A percentile compares a stretch with the other conserved stretches of the same genome.
Conservation (phyloP, 306 rosid species). For the Prunus dulcis region DNA sequence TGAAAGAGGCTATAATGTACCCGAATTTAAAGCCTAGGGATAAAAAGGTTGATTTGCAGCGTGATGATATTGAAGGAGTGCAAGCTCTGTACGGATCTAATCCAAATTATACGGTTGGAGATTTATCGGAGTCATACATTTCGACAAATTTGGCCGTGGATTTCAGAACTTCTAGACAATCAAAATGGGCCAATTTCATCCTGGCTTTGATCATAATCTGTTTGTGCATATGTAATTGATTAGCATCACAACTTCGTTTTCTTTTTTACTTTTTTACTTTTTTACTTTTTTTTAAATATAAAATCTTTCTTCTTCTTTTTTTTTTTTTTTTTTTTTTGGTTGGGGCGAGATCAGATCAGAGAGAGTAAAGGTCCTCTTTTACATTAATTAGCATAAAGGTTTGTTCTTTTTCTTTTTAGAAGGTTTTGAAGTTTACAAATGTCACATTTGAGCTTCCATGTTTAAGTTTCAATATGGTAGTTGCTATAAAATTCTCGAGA, state of each 20-base stretch:
- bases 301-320: too few species aligned
- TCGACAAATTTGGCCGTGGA: conserved; percentile 36
- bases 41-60: conserved; percentile 51
- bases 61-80: conserved; percentile 70
- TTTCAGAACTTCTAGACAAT: conserved; percentile 15
- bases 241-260: neutral
- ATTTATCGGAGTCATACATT: conserved; percentile 52
- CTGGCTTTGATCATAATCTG: conserved; percentile 8
- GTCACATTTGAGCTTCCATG: too few species aligned
- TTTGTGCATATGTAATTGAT: neutral
- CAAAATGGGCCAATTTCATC: neutral
- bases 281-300: too few species aligned
- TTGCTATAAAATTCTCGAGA: too few species aligned
- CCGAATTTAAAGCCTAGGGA: conserved; percentile 75
- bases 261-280: too few species aligned
- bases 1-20: conserved; percentile 71
- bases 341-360: too few species aligned
- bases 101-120: conserved; percentile 46
- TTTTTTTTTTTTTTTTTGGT: too few species aligned
- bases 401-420: too few species aligned
- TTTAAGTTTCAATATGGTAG: too few species aligned
- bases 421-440: too few species aligned
- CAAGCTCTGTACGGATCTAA: conserved; percentile 80
- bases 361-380: too few species aligned
- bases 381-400: too few species aligned